Evolutionary conservation across 257 asterid genomes (phyloP).

Genomic region (Verbascum thapsus): DNA sequence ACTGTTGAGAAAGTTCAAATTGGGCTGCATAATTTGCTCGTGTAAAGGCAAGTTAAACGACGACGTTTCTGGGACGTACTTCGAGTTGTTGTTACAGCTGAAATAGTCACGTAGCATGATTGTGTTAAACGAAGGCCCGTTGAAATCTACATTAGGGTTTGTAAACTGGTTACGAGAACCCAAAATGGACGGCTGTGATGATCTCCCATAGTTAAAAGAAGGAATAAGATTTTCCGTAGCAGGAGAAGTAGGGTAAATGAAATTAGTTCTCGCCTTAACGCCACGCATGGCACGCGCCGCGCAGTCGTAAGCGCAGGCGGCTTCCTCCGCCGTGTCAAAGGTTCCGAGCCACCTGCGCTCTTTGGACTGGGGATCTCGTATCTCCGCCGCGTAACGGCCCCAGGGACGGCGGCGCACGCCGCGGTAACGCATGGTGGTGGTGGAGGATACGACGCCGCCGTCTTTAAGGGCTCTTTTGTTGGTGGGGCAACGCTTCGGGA

Average conservation of each 20-base stretch:
- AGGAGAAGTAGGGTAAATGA: conserved; percentile 54
- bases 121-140: conserved; percentile 37
- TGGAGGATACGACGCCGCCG: conserved; percentile 20
- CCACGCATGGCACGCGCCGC: conserved; percentile 87
- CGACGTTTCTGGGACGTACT: not conserved
- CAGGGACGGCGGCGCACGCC: conserved; percentile 85
- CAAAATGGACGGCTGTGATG: conserved; percentile 40
- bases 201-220: conserved; percentile 35
- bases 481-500: conserved; percentile 44
- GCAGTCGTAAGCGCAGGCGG: conserved; percentile 77
- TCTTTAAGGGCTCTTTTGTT: conserved; percentile 57
- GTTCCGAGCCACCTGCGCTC: conserved; percentile 81
- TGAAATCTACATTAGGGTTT: conserved; percentile 42
- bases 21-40: conserved; percentile 35
- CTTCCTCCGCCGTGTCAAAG: conserved; percentile 86
- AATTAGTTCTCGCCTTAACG: conserved; percentile 67
- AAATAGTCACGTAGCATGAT: conserved; percentile 47
- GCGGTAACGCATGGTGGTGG: conserved; percentile 50
- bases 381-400: conserved; percentile 85
- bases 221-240: conserved; percentile 36
- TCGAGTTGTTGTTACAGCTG: conserved; percentile 26
- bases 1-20: not conserved
- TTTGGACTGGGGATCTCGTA: conserved; percentile 69
- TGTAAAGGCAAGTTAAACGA: too few species aligned
- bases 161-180: conserved; percentile 18